These are phyloP conservation scores for Phytophthora pistaciae DNA, from an alignment of 352 stramenopile genomes.

Conservation along the genomic window DNA sequence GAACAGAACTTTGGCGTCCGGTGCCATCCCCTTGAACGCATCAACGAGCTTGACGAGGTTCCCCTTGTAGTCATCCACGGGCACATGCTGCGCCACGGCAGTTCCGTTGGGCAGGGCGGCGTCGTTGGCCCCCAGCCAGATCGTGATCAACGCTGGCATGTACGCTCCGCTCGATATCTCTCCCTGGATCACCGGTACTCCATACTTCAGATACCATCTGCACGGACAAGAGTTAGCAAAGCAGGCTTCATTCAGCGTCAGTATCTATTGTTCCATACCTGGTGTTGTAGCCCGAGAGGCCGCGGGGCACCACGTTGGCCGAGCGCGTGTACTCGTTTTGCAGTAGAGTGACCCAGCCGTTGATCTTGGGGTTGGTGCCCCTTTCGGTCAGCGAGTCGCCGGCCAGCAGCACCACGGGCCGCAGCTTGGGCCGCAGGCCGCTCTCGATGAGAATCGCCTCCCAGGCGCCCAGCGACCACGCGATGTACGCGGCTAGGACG, in stretches of 20 bases:
- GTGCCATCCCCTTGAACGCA: slow-evolving; percentile 23
- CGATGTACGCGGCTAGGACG: slow-evolving; percentile 27
- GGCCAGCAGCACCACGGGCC: slow-evolving; percentile 25
- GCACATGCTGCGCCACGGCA: slow-evolving; percentile 48
- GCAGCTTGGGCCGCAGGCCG: slow-evolving; percentile 28
- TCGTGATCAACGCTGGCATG: slow-evolving; percentile 46
- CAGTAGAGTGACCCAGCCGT: slow-evolving; percentile 50
- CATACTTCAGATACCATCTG: slow-evolving; percentile 46
- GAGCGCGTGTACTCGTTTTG: slow-evolving; percentile 49
- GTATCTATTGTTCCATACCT: too few relatives aligned
- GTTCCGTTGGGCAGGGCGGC: slow-evolving; percentile 46
- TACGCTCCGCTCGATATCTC: slow-evolving; percentile 38
- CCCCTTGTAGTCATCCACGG: slow-evolving; percentile 44
- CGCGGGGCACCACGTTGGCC: slow-evolving; percentile 50
- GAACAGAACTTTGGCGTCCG: slow-evolving; percentile 29
- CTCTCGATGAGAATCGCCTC: slow-evolving; percentile 25
- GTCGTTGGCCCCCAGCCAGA: slow-evolving; percentile 72
- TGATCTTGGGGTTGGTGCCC: slow-evolving; percentile 32
- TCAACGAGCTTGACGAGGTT: slow-evolving; percentile 49
- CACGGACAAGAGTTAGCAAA: background rate
- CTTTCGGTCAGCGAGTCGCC: slow-evolving; percentile 62
- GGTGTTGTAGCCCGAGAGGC: slow-evolving; percentile 54
- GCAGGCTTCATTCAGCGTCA: too few relatives aligned
- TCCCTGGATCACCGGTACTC: slow-evolving; percentile 30
- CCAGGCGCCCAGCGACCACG: slow-evolving; percentile 32